Conservation (phyloP, 345 rosid genomes). For the Corchorus olitorius region DNA sequence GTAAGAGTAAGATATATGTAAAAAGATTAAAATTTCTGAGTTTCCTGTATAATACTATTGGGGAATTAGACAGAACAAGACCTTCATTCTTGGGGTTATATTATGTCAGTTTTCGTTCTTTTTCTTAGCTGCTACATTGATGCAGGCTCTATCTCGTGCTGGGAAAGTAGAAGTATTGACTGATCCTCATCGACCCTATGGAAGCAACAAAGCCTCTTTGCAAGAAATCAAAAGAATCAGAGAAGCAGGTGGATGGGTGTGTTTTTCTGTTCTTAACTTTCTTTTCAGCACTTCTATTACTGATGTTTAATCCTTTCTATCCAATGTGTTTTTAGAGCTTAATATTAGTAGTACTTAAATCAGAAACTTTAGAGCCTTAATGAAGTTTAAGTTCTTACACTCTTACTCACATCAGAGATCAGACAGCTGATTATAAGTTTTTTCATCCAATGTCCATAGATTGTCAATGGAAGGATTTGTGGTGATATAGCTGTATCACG, state of each 20-base stretch:
- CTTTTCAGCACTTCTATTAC: neutral
- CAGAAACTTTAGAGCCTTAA: neutral
- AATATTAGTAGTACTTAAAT: neutral
- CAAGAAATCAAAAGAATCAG: constrained; percentile 82
- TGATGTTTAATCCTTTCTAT: neutral
- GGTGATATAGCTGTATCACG: constrained; percentile 95
- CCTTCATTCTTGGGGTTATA: neutral
- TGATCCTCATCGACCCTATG: constrained; percentile 87
- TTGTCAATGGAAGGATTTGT: constrained; percentile 89
- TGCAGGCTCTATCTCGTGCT: constrained; percentile 78
- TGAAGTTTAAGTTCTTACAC: neutral
- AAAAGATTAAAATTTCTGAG: neutral
- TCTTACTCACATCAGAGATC: neutral
- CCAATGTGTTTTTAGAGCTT: neutral
- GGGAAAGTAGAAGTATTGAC: constrained; percentile 74
- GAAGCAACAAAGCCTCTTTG: constrained; percentile 66
- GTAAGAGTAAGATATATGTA: too few relatives aligned
- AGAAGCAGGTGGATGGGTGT: constrained; percentile 99
- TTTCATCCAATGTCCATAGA: constrained; percentile 37
- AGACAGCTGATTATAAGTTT: constrained; percentile 16
- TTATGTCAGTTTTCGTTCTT: constrained; percentile 7
- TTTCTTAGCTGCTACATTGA: constrained; percentile 15
- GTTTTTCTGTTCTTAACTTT: constrained; percentile 47
- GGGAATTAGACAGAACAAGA: neutral
- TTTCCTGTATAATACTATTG: neutral